Percentiles rank a stretch among this genome's conserved stretches.
Evolutionary conservation across 805 yeast species (phyloP).

Genomic region (Yamadazyma insecticola): DNA sequence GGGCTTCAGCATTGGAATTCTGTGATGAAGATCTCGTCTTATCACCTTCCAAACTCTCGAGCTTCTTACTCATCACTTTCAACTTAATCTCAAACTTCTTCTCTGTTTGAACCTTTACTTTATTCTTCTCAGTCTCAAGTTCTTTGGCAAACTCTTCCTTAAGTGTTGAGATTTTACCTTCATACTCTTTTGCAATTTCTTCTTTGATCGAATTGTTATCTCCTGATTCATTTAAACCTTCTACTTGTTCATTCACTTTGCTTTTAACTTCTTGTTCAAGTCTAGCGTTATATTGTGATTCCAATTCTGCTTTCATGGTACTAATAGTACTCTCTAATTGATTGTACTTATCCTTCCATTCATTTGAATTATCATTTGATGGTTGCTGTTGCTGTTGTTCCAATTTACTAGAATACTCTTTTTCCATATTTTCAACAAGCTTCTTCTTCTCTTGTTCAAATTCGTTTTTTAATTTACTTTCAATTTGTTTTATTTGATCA

Average conservation of each 20-base stretch:
- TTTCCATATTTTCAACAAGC: conserved; percentile 10
- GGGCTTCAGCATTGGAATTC: neutral
- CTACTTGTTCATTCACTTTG: conserved; percentile 21
- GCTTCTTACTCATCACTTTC: conserved; percentile 49
- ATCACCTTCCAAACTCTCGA: conserved; percentile 43
- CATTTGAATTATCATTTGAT: conserved; percentile 14
- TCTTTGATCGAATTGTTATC: conserved; percentile 6
- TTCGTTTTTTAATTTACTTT: conserved; percentile 5
- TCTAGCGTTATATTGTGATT: conserved; percentile 16
- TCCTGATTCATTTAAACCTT: conserved; percentile 15
- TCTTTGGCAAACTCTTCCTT: conserved; percentile 16
- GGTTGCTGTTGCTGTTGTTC: neutral
- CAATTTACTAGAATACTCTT: conserved; percentile 9
- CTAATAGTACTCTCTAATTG: conserved; percentile 14
- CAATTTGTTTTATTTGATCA: neutral
- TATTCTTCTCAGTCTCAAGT: conserved; percentile 26
- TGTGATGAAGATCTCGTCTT: conserved; percentile 12
- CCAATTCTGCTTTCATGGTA: conserved; percentile 10
- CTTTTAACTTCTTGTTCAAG: conserved; percentile 21
- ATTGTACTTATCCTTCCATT: conserved; percentile 12
- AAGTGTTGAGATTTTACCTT: conserved; percentile 14
- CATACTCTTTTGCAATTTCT: conserved; percentile 2
- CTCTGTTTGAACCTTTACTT: conserved; percentile 45
- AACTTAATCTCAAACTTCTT: conserved; percentile 57
- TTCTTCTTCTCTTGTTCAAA: conserved; percentile 6